phyloP scores from a whole-genome alignment of 805 yeast genomes.

The Metschnikowia matae region DNA sequence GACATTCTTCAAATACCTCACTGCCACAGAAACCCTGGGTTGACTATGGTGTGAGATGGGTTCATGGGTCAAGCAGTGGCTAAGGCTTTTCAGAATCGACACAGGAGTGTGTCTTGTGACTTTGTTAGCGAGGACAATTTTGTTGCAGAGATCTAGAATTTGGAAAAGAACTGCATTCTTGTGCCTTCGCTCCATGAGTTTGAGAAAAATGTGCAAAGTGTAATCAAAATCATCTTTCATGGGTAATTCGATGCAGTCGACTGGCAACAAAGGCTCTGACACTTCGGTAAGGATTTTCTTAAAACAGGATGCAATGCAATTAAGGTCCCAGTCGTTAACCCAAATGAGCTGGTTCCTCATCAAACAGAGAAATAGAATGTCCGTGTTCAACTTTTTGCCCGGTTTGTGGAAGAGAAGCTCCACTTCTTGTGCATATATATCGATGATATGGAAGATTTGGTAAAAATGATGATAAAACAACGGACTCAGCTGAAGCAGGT shows the following conservation, averaged over 20 bases:
- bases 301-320: conserved; percentile 45
- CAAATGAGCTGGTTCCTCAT: conserved; percentile 51
- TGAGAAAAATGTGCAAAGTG: conserved; percentile 34
- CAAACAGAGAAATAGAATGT: conserved; percentile 46
- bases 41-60: conserved; percentile 34
- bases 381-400: conserved; percentile 46
- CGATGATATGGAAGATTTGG: conserved; percentile 48
- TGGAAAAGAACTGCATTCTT: conserved; percentile 38
- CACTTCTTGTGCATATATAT: conserved; percentile 37
- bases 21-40: conserved; percentile 48
- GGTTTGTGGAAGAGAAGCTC: conserved; percentile 54
- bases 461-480: conserved; percentile 41
- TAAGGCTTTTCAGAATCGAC: conserved; percentile 44
- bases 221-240: conserved; percentile 46
- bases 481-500: conserved; percentile 18
- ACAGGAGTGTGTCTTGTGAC: conserved; percentile 22
- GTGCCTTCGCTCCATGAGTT: conserved; percentile 26
- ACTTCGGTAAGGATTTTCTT: conserved; percentile 48
- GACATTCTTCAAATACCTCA: conserved; percentile 50
- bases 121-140: conserved; percentile 30
- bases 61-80: conserved; percentile 56
- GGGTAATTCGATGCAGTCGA: conserved; percentile 48
- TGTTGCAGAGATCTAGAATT: conserved; percentile 35
- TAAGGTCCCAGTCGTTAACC: conserved; percentile 55
- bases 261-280: conserved; percentile 52